phyloP scores from a whole-genome alignment of 129 eudicot genomes.

The Lactuca saligna region DNA sequence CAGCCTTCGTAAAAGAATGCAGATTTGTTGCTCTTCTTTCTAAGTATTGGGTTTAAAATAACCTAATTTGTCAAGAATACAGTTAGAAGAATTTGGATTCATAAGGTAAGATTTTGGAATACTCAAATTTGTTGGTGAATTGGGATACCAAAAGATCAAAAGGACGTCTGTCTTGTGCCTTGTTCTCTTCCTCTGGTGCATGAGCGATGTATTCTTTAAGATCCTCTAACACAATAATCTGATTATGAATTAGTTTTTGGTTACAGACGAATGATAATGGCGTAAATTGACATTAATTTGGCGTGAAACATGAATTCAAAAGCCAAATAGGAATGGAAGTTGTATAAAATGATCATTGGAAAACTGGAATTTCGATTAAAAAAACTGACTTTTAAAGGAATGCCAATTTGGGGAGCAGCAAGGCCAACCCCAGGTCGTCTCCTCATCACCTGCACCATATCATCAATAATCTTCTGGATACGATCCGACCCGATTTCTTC shows the following conservation, averaged over 20 bases:
- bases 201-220: conserved; percentile 62
- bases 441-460: conserved; percentile 72
- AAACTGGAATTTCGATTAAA: neutral
- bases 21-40: conserved; percentile 56
- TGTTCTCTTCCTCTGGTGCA: conserved; percentile 65
- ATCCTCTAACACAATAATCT: conserved; percentile 93
- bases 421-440: conserved; percentile 77
- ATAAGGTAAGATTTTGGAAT: neutral
- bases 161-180: conserved; percentile 65
- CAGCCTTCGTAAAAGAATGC: conserved; percentile 92
- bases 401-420: conserved; percentile 84
- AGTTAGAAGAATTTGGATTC: too few relatives aligned
- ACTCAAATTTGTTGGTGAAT: neutral
- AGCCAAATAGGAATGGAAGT: neutral
- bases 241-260: conserved; percentile 3
- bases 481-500: conserved; percentile 68
- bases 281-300: neutral
- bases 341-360: neutral
- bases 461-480: conserved; percentile 70
- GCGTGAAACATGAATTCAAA: neutral
- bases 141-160: conserved; percentile 85
- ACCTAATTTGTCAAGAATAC: conserved; percentile 48
- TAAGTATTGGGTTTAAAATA: conserved; percentile 64
- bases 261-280: neutral
- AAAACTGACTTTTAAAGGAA: conserved; percentile 57